Percentiles rank a stretch among this genome's conserved stretches.
phyloP scores from a whole-genome alignment of 2,329 filamentous ascomycete genomes.

The Colletotrichum lentis region DNA sequence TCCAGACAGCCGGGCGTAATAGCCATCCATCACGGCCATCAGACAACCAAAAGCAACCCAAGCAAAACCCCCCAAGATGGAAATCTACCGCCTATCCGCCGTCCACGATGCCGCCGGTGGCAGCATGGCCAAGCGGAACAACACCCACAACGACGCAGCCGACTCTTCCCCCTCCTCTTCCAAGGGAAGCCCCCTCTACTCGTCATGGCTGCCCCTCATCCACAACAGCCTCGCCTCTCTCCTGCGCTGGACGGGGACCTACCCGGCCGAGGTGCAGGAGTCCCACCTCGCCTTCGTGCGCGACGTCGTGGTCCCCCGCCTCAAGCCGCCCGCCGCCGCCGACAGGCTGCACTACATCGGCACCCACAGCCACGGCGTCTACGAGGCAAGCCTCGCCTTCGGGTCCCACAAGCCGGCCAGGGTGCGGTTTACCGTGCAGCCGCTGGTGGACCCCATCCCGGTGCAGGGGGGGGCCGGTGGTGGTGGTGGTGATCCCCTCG shows the following conservation, averaged over 20 bases:
- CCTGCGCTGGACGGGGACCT: constrained; percentile 23
- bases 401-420: constrained; percentile 6
- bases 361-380: constrained; percentile 18
- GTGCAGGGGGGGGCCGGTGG: no score
- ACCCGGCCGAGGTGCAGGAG: constrained; percentile 14
- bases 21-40: no score
- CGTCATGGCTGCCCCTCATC: constrained; percentile 24
- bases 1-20: no score
- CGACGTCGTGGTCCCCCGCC: constrained; percentile 21
- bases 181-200: constrained; percentile 1
- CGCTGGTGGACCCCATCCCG: background rate
- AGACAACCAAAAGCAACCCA: no score
- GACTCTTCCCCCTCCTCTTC: background rate
- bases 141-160: constrained; percentile 13
- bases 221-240: constrained; percentile 11
- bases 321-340: constrained; percentile 21
- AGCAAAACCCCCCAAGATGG: no score
- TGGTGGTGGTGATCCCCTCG: background rate
- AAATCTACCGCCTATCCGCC: background rate
- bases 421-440: constrained; percentile 28
- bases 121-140: background rate
- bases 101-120: background rate
- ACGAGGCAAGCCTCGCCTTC: constrained; percentile 31
- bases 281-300: constrained; percentile 27
- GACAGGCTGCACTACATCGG: constrained; percentile 20